Base-by-base conservation (phyloP, 176 grass and related monocot species). In the Thinopyrum elongatum region DNA sequence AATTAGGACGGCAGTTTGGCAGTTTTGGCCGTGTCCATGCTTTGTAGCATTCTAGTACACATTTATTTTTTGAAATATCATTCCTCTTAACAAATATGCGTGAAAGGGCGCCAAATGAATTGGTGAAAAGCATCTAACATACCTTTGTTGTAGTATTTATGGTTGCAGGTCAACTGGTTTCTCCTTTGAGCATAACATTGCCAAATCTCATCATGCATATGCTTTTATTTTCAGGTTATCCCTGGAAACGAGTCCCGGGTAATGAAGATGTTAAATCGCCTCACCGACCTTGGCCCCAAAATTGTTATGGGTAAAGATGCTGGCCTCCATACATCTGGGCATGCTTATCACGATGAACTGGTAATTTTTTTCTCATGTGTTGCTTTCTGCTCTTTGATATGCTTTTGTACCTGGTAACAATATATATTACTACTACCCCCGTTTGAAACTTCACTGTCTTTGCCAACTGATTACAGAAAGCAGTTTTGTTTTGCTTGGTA, bases 201-300 rank as follows among this genome's bases (percentile, higher is more conserved):
- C 82, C 80, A 81, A 19, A 84, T 76, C 39, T 84, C 64, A 38
- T 84, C 30, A 51, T 70, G 36, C 22, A 69, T 87, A 46, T 76
- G 57, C 8, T 76, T 65, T 59, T 70, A 17, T 69, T 87, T 89
- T 25, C 64, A 98, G 97, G 97, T 99, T 74, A 99, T 99, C 84
- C 97, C 97, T 87, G 97, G 97, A 87, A 99, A 96, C 42, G 97
- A 99, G 72, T 94, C 92, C 4, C 86, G 97, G 65, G 97, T 99
- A 70, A 99, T 99, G 94, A 99, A 99, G 84, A 99, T 99, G 97
- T 86, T 99, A 82, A 99, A 99, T 77, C 94, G 94, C 27, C 78
- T 99, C 84, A 57, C 92, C 80, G 97, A 99, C 35, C 92, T 96
- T 84, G 97, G 94, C 22, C 94, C 97, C 59, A 96, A 84, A 78